phyloP scores from a whole-genome alignment of 495 filamentous ascomycete species.

The Aspergillus saccharolyticus region DNA sequence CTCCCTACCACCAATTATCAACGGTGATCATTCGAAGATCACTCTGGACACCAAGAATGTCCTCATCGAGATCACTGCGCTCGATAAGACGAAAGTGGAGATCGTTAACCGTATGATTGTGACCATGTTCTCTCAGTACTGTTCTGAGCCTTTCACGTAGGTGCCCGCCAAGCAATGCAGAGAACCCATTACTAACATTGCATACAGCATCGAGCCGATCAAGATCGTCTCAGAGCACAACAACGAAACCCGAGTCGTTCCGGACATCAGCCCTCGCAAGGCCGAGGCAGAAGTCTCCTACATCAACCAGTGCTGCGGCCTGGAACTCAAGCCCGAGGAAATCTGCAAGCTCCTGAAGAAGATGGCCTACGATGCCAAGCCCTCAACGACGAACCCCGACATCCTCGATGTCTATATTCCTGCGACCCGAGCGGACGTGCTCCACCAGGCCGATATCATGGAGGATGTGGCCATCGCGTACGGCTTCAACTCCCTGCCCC shows the following conservation, averaged over 20 bases:
- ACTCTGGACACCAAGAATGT: conserved; percentile 82
- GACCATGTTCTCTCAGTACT: conserved; percentile 95
- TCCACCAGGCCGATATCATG: conserved; percentile 98
- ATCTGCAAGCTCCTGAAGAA: conserved; percentile 73
- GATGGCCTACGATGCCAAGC: conserved; percentile 78
- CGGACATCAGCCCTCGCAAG: conserved; percentile 68
- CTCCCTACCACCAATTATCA: conserved; percentile 96
- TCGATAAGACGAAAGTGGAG: conserved; percentile 93
- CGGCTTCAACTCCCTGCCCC: conserved; percentile 91
- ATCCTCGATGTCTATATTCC: conserved; percentile 77
- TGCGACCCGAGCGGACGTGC: conserved; percentile 84
- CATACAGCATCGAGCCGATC: conserved; percentile 71
- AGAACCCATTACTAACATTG: neutral
- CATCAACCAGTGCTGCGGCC: conserved; percentile 85
- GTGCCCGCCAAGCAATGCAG: neutral
- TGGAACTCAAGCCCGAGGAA: conserved; percentile 62
- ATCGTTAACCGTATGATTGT: conserved; percentile 93
- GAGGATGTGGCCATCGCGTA: conserved; percentile 95
- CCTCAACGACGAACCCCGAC: conserved; percentile 58
- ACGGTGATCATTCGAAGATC: conserved; percentile 94
- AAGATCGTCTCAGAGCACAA: conserved; percentile 91
- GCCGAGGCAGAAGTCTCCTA: conserved; percentile 84
- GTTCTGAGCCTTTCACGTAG: conserved; percentile 76
- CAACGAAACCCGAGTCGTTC: conserved; percentile 68
- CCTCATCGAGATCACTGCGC: conserved; percentile 96